Evolutionary conservation across 2,329 filamentous ascomycete species (phyloP).

Genomic region (Diaporthe citrichinensis): DNA sequence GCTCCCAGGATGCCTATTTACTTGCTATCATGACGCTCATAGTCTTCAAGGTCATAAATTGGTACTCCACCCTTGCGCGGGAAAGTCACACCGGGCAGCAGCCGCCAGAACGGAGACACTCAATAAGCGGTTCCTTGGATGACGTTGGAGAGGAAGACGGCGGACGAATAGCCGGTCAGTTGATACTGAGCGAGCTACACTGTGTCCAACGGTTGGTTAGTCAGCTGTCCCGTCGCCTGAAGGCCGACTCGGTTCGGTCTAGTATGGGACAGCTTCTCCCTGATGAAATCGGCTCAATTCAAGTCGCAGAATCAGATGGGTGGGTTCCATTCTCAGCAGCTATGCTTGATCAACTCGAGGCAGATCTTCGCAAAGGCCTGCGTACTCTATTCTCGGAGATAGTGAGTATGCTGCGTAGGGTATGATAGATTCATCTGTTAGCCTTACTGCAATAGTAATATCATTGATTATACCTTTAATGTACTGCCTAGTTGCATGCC

Average conservation of each 20-base stretch:
- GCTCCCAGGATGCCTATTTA: conserved; percentile 51
- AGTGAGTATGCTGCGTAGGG: conserved; percentile 37
- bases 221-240: conserved; percentile 44
- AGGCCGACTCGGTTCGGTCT: conserved; percentile 9
- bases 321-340: conserved; percentile 40
- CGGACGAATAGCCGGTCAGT: conserved; percentile 49
- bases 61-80: conserved; percentile 47
- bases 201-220: conserved; percentile 51
- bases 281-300: neutral
- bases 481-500: neutral
- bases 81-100: neutral
- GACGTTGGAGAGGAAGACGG: conserved; percentile 44
- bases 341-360: conserved; percentile 44
- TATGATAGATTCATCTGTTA: neutral
- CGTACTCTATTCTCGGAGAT: conserved; percentile 42
- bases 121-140: neutral
- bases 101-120: neutral
- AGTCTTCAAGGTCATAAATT: conserved; percentile 52
- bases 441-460: neutral
- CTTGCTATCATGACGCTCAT: conserved; percentile 51
- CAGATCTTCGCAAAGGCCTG: conserved; percentile 44
- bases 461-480: neutral
- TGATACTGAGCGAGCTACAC: conserved; percentile 54
- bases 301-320: neutral
- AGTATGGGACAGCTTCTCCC: conserved; percentile 7